Base-by-base conservation (phyloP, 139 green algal species). In the Penium margaritaceum region DNA sequence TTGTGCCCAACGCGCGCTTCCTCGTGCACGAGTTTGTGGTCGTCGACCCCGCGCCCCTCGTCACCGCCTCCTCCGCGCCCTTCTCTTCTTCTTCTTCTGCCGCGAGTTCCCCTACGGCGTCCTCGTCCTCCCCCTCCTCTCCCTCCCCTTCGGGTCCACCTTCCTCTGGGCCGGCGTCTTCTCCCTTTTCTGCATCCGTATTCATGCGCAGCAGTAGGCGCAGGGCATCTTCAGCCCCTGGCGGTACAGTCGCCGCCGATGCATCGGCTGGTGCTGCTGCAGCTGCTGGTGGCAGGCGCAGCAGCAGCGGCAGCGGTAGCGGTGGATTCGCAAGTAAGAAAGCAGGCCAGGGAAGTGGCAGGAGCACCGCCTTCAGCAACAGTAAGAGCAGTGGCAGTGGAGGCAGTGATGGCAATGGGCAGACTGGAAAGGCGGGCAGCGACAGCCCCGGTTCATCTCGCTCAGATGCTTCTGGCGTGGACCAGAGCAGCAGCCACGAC, bases 1-100 rank as follows among this genome's bases (percentile, higher is more conserved):
- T 66, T 0, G 64, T 70, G 12, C 63, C 44, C 19, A 80, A 80
- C 51, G 32, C 66, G 24, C 14, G 27, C 37, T 75, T 80, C 54
- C 12, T 74, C 9, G 27, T 27, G 27, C 32, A 6, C 6, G 63
- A 67, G 43, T 74, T 74, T 64, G 38, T 69, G 41, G 36, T 73
- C 21, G 21, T 63, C 19, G 36, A 73, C 1, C 21, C 66, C 33
- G 17, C 34, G 17, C 38, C 41, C 30, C 35, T 41, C 14, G n/a
- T 41, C 39, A 30, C n/a, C 29, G 14, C 17, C 7, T 33, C 47
- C 12, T 34, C 47, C 21, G 12, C n/a, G 29, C 5, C 47, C 47
- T 29, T 24, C 14, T 1, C 47, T 60, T 60, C 47, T 6, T 24
- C 47, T 15, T 21, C 47, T 33, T 33, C 19, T 60, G 47, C 47